Percentiles rank a stretch among this genome's conserved stretches.
Conservation (phyloP, 108 stramenopile species). For the Seminavis robusta region DNA sequence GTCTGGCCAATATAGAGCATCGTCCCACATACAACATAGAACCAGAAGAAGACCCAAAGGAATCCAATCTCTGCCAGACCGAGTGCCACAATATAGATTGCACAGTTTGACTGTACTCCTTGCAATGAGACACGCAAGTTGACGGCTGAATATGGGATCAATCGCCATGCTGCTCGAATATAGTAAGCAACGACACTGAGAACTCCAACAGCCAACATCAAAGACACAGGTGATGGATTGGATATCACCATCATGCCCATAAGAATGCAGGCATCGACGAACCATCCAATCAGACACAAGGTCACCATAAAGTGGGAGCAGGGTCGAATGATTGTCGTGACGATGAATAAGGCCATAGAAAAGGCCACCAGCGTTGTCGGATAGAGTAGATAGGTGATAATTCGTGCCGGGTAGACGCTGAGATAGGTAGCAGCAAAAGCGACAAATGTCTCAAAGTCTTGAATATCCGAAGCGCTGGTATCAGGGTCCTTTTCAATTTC, state of each 20-base stretch:
- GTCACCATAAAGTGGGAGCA: constrained; percentile 2
- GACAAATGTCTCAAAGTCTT: constrained; percentile 27
- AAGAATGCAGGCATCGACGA: background rate
- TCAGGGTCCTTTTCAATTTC: constrained; percentile 19
- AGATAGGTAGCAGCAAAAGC: constrained; percentile 5
- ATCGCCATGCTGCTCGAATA: constrained; percentile 7
- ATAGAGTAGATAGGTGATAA: constrained; percentile 10
- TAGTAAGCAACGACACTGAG: constrained; percentile 4
- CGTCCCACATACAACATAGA: constrained; percentile 44
- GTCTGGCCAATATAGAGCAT: constrained; percentile 24
- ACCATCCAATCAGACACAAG: background rate
- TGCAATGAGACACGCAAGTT: constrained; percentile 45
- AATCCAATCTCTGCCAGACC: constrained; percentile 33
- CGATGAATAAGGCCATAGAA: background rate
- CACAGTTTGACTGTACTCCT: constrained; percentile 37
- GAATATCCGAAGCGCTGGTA: constrained; percentile 12
- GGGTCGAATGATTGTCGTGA: constrained; percentile 1
- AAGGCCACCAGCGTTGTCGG: constrained; percentile 14
- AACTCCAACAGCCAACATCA: background rate
- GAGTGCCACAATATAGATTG: constrained; percentile 42
- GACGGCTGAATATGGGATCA: constrained; percentile 20
- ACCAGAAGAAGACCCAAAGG: constrained; percentile 57
- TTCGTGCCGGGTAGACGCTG: constrained; percentile 18
- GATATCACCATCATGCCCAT: background rate
- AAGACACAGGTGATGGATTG: background rate